Base-by-base conservation (phyloP, 1,284 basidiomycete species). In the Amylostereum chailletii region DNA sequence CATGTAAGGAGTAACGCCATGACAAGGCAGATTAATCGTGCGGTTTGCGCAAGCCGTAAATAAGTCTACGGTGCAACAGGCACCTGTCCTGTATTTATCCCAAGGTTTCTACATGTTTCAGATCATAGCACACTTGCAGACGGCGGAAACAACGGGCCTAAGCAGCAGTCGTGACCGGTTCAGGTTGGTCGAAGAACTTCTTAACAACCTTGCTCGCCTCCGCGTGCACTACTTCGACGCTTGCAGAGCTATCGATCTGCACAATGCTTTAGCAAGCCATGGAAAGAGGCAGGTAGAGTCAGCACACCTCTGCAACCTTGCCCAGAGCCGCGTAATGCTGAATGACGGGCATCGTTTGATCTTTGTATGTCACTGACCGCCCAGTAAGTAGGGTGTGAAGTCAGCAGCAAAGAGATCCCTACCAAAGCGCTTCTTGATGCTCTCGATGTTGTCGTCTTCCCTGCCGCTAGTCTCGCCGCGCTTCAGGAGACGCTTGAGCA, bases 401-500 rank as follows among this genome's bases (percentile, higher is more conserved):
- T 50, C 48, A 50, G 39, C 45, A 34, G 27, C 8, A 2, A 50
- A 29, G 41, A 39, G 6, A 34, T 34, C 74, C 86, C 45, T 63
- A 90, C 92, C 72, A 75, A 99, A 98, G 9, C 96, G 88, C 71
- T 99, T 99, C 71, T 82, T 88, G 71, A 99, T 97, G 63, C 86
- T 94, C 69, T 97, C 94, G 27, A 74, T 76, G 65, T 99, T 99
- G 66, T 99, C 96, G 61, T 99, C 96, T 60, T 92, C 91, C 32
- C 96, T 76, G 19, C 96, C 95, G 52, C 90, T 93, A 0, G 95
- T 99, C 75, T 98, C 88, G 36, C 86, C 87, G 30, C 96, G 81
- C 66, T 94, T 86, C 46, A 96, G 73, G 49, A 99, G 71, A 48
- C 96, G 86, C 58, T 79, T 70, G 38, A 90, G 75, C 86, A 99